A percentile compares a stretch with the other conserved stretches of the same genome.
These are phyloP conservation scores for Cornus controversa DNA, from an alignment of 148 eudicot genomes.

Conservation along the genomic window DNA sequence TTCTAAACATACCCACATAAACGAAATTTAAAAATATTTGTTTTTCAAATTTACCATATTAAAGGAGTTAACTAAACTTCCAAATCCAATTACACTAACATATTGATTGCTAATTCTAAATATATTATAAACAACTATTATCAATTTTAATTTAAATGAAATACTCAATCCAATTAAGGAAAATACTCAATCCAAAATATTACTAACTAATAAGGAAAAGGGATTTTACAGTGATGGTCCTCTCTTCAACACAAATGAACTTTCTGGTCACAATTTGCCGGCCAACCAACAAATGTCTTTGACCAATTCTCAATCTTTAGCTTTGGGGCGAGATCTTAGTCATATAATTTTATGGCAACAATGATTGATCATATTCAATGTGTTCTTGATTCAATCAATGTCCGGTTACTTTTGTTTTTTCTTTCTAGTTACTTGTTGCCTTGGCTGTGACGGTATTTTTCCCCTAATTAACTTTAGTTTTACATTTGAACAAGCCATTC, in stretches of 20 bases:
- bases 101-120: too few species aligned
- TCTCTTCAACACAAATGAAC: not conserved
- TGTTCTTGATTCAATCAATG: not conserved
- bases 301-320: not conserved
- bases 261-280: not conserved
- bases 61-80: too few species aligned
- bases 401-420: not conserved
- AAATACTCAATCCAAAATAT: too few species aligned
- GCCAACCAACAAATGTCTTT: not conserved
- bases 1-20: too few species aligned
- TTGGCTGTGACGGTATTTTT: not conserved
- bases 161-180: too few species aligned
- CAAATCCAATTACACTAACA: too few species aligned
- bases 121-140: too few species aligned
- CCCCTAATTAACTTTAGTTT: not conserved
- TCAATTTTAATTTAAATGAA: too few species aligned
- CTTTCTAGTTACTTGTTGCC: not conserved
- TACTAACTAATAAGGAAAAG: too few species aligned
- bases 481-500: not conserved
- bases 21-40: too few species aligned
- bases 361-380: not conserved
- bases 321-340: not conserved
- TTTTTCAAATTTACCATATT: too few species aligned
- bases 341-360: not conserved
- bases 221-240: too few species aligned